These are phyloP conservation scores for Tulasnella sp. DNA, from an alignment of 768 basidiomycete species.

Conservation along the genomic window DNA sequence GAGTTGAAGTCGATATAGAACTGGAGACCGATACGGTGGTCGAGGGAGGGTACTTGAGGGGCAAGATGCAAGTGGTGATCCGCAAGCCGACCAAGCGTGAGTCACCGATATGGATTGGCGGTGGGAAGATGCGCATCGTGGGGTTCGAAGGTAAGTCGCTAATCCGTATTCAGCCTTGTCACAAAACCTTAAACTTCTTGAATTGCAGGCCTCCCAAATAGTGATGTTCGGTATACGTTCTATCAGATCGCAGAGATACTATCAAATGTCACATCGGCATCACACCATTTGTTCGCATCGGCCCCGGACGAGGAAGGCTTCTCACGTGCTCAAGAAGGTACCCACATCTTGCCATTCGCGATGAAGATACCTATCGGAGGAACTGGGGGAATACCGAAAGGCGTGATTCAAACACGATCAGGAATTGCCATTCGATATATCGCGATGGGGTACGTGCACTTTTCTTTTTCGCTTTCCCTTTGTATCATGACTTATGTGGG, in stretches of 20 bases:
- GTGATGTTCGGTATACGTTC: constrained; percentile 62
- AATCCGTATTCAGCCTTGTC: too few relatives aligned
- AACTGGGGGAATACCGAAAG: constrained; percentile 41
- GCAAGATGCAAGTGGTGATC: constrained; percentile 57
- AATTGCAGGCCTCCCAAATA: constrained; percentile 37
- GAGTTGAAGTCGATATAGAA: constrained; percentile 74
- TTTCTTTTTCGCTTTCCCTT: not conserved
- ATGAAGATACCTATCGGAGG: constrained; percentile 51
- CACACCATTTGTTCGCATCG: constrained; percentile 36
- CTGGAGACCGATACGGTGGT: constrained; percentile 65
- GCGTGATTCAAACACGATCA: constrained; percentile 37
- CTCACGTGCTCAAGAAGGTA: constrained; percentile 50
- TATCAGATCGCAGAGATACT: constrained; percentile 61
- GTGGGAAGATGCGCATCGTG: constrained; percentile 68
- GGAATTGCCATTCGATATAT: constrained; percentile 69
- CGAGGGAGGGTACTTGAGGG: constrained; percentile 66
- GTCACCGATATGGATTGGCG: constrained; percentile 49
- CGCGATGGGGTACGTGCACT: constrained; percentile 47
- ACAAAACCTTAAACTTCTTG: too few relatives aligned
- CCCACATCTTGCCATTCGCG: constrained; percentile 60
- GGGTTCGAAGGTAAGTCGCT: constrained; percentile 62
- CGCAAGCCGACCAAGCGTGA: constrained; percentile 45
- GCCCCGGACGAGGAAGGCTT: constrained; percentile 51
- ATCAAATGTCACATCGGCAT: constrained; percentile 38
- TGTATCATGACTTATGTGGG: not conserved